A percentile compares a stretch with the other conserved stretches of the same genome.
phyloP scores from a whole-genome alignment of 228 moss, liverwort and hornwort genomes.

The Sphagnum fallax region DNA sequence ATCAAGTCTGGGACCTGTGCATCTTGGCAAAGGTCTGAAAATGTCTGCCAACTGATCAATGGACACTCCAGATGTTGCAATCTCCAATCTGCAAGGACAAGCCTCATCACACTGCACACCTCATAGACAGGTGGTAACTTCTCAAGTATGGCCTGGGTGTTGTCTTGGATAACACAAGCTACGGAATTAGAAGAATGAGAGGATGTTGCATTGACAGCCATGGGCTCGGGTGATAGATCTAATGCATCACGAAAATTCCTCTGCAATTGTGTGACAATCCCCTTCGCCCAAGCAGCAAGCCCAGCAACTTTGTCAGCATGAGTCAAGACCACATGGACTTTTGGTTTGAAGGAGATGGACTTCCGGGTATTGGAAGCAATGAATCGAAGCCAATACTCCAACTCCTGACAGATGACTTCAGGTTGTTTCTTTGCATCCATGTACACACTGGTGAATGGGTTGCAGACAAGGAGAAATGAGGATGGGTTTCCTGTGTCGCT shows the following conservation, averaged over 20 bases:
- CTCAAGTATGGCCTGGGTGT: not conserved
- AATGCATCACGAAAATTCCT: not conserved
- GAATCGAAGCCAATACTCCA: slow-evolving; percentile 9
- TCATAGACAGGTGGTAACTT: not conserved
- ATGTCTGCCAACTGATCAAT: not conserved
- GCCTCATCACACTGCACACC: not conserved
- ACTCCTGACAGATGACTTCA: not conserved
- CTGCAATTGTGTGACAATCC: not conserved
- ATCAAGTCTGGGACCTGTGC: not conserved
- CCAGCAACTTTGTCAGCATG: not conserved
- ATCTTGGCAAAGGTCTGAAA: not conserved
- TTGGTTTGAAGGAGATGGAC: not conserved
- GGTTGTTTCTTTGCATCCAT: not conserved
- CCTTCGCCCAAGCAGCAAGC: not conserved
- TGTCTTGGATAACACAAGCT: not conserved
- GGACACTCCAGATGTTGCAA: not conserved
- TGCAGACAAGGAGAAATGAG: not conserved
- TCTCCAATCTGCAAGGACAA: not conserved
- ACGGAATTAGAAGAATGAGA: not conserved
- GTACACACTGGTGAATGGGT: not conserved
- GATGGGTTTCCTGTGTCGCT: not conserved
- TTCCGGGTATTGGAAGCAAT: slow-evolving; percentile 4
- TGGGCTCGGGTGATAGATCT: not conserved
- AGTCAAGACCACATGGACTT: not conserved
- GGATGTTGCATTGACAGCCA: not conserved